These are phyloP conservation scores for Clarireedia paspali DNA, from an alignment of 2,329 filamentous ascomycete genomes.

Conservation along the genomic window DNA sequence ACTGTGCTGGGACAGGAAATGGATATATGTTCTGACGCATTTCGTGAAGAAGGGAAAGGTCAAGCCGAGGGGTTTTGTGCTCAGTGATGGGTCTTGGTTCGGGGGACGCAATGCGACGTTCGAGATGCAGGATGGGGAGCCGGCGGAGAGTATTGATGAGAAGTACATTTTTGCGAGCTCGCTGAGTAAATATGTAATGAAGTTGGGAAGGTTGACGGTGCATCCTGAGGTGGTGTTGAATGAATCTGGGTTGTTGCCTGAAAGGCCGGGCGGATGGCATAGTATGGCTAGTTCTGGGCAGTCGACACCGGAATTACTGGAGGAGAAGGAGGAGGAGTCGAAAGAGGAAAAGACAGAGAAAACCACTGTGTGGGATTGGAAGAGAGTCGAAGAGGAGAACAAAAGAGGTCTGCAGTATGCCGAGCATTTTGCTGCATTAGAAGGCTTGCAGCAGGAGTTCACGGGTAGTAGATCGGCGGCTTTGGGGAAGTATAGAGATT, in stretches of 20 bases:
- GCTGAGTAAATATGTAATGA: constrained; percentile 75
- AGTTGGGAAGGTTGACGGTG: constrained; percentile 74
- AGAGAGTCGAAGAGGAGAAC: constrained; percentile 46
- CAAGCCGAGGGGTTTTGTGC: constrained; percentile 40
- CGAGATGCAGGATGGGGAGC: constrained; percentile 34
- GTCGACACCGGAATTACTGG: constrained; percentile 23
- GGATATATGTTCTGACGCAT: constrained; percentile 69
- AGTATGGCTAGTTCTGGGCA: constrained; percentile 27
- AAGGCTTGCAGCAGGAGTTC: constrained; percentile 38
- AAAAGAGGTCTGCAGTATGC: constrained; percentile 48
- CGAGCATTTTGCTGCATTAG: constrained; percentile 48
- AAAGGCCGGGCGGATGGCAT: constrained; percentile 59
- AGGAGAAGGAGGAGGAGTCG: constrained; percentile 6
- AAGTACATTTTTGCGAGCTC: constrained; percentile 64
- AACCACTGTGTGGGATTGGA: constrained; percentile 46
- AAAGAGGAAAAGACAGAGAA: constrained; percentile 6
- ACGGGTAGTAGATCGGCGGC: constrained; percentile 26
- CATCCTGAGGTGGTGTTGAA: constrained; percentile 70
- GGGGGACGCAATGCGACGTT: constrained; percentile 31
- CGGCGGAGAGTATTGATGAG: constrained; percentile 39
- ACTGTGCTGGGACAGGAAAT: constrained; percentile 72
- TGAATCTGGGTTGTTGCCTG: constrained; percentile 66
- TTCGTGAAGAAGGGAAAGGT: constrained; percentile 59
- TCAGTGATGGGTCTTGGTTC: constrained; percentile 34
- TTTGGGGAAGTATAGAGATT: constrained; percentile 28